Evolutionary conservation across 2,329 filamentous ascomycete species (phyloP), one percentile per base, ranked within the genome.

Genomic region (Cordyceps javanica): DNA sequence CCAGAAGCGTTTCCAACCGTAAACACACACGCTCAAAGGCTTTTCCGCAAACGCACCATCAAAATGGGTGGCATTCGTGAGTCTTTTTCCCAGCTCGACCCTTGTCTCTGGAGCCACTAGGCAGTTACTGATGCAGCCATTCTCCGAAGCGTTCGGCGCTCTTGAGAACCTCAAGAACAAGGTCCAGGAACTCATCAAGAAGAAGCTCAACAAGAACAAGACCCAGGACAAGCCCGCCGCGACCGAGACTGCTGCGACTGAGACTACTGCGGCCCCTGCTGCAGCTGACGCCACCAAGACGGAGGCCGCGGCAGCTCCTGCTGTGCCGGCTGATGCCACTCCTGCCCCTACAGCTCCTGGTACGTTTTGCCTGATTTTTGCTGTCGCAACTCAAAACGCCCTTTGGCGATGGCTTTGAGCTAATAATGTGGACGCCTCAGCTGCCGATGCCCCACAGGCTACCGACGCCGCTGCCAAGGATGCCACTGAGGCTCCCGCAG

Each of bases 161-260:
- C 70, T 83, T 60, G 77, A 78, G 67, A 82, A 82, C 71, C 63
- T 83, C 63, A 81, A 79, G 77, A 73, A 70, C 66, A 82, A 81
- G 77, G 67, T 83, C 67, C 79, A 77, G 75, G 70, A 72, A 62
- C 70, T 73, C 69, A 79, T 81, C 73, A 79, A 77, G 70, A 79
- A 77, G 69, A 77, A 74, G 71, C 55, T 60, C 42, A 65, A 71
- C 46, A 69, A 75, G 64, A 71, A 71, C 64, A 38, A 52, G 51
- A 32, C 60, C 39, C 59, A 64, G 21, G 48, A 46, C 28, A 60
- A 71, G 62, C 61, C 66, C 25, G 62, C 63, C 16, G 57, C 42
- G 46, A 42, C 60, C 26, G 53, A 48, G 46, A 36, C 60, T 25
- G 44, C 63, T 45, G 38, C 48, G 21, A 52, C 56, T 49, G 54